Conservation (phyloP, 2,329 filamentous ascomycete genomes). For the Alternaria rosae region DNA sequence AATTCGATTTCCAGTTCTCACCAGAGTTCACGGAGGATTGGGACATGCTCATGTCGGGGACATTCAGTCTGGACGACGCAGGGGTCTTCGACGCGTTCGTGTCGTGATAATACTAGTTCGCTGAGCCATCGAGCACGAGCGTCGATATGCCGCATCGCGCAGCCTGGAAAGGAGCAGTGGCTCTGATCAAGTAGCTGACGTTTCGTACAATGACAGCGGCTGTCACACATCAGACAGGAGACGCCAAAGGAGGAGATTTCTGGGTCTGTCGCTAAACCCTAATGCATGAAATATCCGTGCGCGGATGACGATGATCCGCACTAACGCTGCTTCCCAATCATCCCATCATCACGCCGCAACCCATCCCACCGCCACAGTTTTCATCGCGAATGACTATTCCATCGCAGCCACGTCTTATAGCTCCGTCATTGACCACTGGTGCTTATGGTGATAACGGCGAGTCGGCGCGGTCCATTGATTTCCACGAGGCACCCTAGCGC, state of each 20-base stretch:
- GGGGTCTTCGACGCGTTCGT: conserved; percentile 10
- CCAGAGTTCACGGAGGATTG: conserved; percentile 26
- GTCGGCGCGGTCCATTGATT: conserved; percentile 1
- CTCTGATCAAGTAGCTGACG: not conserved
- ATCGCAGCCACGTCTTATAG: conserved; percentile 5
- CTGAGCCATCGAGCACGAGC: not conserved
- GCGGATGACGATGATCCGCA: conserved; percentile 21
- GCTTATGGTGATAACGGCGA: conserved; percentile 1
- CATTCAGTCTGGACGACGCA: conserved; percentile 18
- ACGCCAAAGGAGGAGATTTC: not conserved
- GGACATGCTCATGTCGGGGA: conserved; percentile 25
- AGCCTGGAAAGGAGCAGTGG: not conserved
- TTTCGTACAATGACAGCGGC: conserved; percentile 12
- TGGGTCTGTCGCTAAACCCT: conserved; percentile 9
- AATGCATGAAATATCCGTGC: conserved; percentile 19
- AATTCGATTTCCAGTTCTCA: conserved; percentile 15
- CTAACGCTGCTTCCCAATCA: conserved; percentile 8
- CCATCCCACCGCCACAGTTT: conserved; percentile 12
- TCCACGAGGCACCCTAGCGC: conserved; percentile 11
- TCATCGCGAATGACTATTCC: not conserved
- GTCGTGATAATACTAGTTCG: not conserved
- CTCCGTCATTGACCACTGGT: conserved; percentile 17
- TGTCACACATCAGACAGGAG: conserved; percentile 2
- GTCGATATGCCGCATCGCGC: not conserved
- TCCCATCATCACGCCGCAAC: conserved; percentile 1